Percentiles rank a stretch among this genome's conserved stretches.
Evolutionary conservation across 495 filamentous ascomycete species (phyloP).

Genomic region (Rhizodiscina lignyota): DNA sequence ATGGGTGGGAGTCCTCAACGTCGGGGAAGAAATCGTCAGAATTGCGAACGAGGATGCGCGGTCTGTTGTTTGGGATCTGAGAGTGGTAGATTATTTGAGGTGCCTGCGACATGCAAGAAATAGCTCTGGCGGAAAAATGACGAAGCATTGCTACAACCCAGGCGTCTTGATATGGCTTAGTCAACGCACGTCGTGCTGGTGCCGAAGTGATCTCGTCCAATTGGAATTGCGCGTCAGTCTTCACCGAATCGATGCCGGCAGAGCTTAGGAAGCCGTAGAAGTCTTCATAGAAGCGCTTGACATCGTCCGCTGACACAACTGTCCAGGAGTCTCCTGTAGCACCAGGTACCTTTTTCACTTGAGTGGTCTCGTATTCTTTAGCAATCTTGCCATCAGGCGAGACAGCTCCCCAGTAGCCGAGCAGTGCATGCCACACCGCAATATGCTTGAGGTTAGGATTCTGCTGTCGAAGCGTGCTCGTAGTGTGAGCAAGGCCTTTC

Average conservation of each 20-base stretch:
- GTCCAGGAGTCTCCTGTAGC: conserved; percentile 48
- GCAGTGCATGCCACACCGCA: conserved; percentile 89
- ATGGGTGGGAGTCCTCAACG: conserved; percentile 59
- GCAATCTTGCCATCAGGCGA: conserved; percentile 54
- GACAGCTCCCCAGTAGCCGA: conserved; percentile 92
- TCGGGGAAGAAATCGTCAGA: conserved; percentile 91
- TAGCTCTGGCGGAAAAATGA: conserved; percentile 59
- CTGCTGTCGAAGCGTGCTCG: conserved; percentile 47
- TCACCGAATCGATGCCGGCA: conserved; percentile 64
- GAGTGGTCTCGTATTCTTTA: conserved; percentile 57
- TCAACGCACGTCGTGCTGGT: conserved; percentile 47
- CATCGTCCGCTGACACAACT: conserved; percentile 57
- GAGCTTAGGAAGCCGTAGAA: conserved; percentile 68
- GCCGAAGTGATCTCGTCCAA: conserved; percentile 59
- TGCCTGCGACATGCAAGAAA: conserved; percentile 83
- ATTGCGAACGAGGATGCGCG: conserved; percentile 59
- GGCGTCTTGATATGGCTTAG: conserved; percentile 62
- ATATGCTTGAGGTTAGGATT: conserved; percentile 67
- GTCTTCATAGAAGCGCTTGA: conserved; percentile 65
- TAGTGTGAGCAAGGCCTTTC: conserved; percentile 50
- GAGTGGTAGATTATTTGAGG: conserved; percentile 75
- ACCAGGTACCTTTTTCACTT: conserved; percentile 37
- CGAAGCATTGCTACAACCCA: conserved; percentile 65
- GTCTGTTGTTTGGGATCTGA: conserved; percentile 56
- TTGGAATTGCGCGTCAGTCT: conserved; percentile 81